Percentiles rank a stretch among this genome's conserved stretches.
These are phyloP conservation scores for Croton laevigatus DNA, from an alignment of 441 rosid genomes.

Conservation along the genomic window DNA sequence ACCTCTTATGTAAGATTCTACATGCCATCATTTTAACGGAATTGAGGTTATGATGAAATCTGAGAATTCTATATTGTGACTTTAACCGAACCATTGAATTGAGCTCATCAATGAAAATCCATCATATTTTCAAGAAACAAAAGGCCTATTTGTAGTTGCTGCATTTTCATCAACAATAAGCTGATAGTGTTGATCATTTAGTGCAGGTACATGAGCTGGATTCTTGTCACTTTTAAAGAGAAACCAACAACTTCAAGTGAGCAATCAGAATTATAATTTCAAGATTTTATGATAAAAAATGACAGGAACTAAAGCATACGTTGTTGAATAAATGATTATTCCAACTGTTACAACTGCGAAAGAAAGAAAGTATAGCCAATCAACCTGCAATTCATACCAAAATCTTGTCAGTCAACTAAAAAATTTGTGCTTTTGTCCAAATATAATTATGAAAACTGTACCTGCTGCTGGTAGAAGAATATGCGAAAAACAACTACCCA, in stretches of 20 bases:
- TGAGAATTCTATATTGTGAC: too few relatives aligned
- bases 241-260: not conserved
- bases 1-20: too few relatives aligned
- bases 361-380: slow-evolving; percentile 54
- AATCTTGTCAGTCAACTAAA: not conserved
- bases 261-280: too few relatives aligned
- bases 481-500: slow-evolving; percentile 61
- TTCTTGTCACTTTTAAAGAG: slow-evolving; percentile 34
- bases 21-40: too few relatives aligned
- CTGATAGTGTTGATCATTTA: slow-evolving; percentile 29
- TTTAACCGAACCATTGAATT: too few relatives aligned
- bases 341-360: slow-evolving; percentile 44
- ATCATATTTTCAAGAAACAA: slow-evolving; percentile 4
- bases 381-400: slow-evolving; percentile 40
- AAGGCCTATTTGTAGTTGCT: slow-evolving; percentile 18
- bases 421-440: too few relatives aligned
- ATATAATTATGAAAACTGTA: too few relatives aligned
- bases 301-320: slow-evolving; percentile 23
- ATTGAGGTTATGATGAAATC: too few relatives aligned
- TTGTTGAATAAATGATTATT: slow-evolving; percentile 42
- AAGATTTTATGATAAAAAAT: not conserved
- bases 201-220: slow-evolving; percentile 5
- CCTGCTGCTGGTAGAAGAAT: slow-evolving; percentile 54
- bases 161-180: slow-evolving; percentile 26
- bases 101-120: too few relatives aligned